A percentile compares a stretch with the other conserved stretches of the same genome.
Evolutionary conservation across 148 eudicot genomes (phyloP).

Genomic region (Persicaria maculosa): DNA sequence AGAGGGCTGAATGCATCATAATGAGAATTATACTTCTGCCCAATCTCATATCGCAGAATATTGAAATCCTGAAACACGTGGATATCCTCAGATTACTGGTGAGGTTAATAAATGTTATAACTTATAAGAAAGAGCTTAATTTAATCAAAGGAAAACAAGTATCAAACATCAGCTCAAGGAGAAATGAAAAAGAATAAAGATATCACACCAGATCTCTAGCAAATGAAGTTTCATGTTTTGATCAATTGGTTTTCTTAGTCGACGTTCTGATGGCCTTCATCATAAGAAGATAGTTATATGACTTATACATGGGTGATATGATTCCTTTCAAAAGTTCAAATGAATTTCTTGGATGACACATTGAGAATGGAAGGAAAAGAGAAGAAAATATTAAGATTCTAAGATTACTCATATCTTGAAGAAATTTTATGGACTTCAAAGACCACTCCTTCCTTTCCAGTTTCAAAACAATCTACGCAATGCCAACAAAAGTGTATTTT

Average conservation of each 20-base stretch:
- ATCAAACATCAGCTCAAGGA: not conserved
- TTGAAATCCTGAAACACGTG: slow-evolving; percentile 75
- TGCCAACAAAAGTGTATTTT: not conserved
- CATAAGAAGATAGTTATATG: not conserved
- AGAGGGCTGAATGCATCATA: slow-evolving; percentile 90
- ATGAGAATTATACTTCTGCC: slow-evolving; percentile 81
- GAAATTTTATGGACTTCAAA: not conserved
- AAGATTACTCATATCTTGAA: slow-evolving; percentile 1
- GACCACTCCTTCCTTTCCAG: not conserved
- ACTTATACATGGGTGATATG: not conserved
- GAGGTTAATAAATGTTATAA: not conserved
- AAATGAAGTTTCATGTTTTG: not conserved
- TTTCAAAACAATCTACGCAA: not conserved
- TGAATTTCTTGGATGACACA: not conserved
- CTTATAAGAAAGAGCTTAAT: not conserved
- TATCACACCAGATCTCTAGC: not conserved
- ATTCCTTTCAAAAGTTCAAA: not conserved
- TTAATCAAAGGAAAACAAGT: not conserved
- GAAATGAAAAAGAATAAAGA: not conserved
- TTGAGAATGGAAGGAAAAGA: not conserved
- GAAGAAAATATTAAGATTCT: not conserved
- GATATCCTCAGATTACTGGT: slow-evolving; percentile 24
- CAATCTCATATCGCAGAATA: slow-evolving; percentile 71
- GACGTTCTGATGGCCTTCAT: not conserved
- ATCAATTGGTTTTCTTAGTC: not conserved